Percentiles rank a stretch among this genome's conserved stretches.
These are phyloP conservation scores for Euclidium syriacum DNA, from an alignment of 345 rosid genomes.

Conservation along the genomic window DNA sequence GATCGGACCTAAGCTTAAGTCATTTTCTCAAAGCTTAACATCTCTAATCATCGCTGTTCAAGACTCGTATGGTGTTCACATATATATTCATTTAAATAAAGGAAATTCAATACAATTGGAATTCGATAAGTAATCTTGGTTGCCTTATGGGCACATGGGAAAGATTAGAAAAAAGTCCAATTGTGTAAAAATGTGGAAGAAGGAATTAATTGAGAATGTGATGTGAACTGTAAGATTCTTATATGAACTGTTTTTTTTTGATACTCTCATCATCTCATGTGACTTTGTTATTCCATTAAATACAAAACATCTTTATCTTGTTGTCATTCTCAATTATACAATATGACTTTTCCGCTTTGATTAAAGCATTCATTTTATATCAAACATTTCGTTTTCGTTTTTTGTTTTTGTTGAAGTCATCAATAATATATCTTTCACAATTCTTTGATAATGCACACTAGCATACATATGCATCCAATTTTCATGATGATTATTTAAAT, in stretches of 20 bases:
- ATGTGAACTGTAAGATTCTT: constrained; percentile 18
- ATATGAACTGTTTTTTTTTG: constrained; percentile 26
- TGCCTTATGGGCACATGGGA: constrained; percentile 23
- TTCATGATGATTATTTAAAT: too few relatives aligned
- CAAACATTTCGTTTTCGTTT: not conserved
- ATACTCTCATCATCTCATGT: constrained; percentile 21
- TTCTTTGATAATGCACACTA: constrained; percentile 11
- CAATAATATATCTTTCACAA: not conserved
- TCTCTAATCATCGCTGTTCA: not conserved
- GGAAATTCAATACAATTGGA: not conserved
- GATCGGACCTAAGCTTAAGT: not conserved
- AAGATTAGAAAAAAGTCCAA: not conserved
- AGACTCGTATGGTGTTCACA: not conserved
- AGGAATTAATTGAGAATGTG: constrained; percentile 25
- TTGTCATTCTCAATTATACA: constrained; percentile 28
- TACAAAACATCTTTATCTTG: constrained; percentile 11
- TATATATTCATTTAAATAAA: not conserved
- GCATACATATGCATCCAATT: too few relatives aligned
- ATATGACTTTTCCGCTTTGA: constrained; percentile 18
- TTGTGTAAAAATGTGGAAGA: constrained; percentile 4
- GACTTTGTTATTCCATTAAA: constrained; percentile 18
- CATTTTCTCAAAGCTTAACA: not conserved
- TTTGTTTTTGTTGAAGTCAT: not conserved
- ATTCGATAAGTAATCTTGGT: not conserved
- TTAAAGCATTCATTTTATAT: constrained; percentile 6